A percentile compares a stretch with the other conserved stretches of the same genome.
phyloP scores from a whole-genome alignment of 176 grass and related monocot genomes.

The Eleusine indica region DNA sequence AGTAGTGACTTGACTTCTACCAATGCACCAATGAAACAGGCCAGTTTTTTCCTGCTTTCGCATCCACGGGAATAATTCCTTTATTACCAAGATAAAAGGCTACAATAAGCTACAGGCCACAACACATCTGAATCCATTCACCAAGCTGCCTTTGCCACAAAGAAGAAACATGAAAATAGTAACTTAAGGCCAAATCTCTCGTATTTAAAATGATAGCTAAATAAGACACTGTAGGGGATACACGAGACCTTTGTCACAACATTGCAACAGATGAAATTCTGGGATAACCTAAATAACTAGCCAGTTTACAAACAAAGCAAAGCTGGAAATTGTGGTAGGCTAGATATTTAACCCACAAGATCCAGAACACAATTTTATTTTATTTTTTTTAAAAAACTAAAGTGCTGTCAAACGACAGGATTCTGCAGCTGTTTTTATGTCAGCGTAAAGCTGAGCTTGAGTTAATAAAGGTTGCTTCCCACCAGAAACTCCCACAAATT shows the following conservation, averaged over 20 bases:
- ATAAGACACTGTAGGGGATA: slow-evolving; percentile 10
- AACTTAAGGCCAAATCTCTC: slow-evolving; percentile 19
- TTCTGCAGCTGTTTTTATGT: background rate
- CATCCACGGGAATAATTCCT: no score
- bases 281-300: background rate
- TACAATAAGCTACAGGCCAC: background rate
- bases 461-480: background rate
- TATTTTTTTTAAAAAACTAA: background rate
- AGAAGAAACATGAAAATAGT: background rate
- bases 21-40: no score
- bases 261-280: slow-evolving; percentile 64
- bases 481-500: background rate
- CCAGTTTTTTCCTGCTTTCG: no score
- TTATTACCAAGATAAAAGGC: no score
- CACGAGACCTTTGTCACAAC: slow-evolving; percentile 62
- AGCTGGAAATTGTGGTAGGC: no score
- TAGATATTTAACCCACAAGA: no score
- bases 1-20: no score
- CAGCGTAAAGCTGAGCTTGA: background rate
- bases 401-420: background rate
- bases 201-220: background rate
- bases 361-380: background rate
- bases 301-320: background rate
- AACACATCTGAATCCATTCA: background rate
- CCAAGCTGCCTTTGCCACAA: background rate